Evolutionary conservation across 2,329 filamentous ascomycete genomes (phyloP).

Genomic region (Fusarium musae): DNA sequence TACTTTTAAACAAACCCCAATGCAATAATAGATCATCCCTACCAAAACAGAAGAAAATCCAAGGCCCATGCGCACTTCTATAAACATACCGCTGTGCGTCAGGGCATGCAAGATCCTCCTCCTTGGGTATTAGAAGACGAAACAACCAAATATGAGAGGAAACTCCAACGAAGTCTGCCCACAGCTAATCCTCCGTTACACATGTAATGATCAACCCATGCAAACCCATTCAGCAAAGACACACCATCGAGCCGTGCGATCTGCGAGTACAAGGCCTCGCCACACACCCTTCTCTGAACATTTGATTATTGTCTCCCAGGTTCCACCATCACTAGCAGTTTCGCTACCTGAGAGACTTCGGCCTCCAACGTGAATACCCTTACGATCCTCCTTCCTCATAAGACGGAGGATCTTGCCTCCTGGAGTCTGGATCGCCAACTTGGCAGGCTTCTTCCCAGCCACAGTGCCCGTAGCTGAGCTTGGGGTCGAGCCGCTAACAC

Average conservation of each 20-base stretch:
- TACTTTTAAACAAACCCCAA: constrained; percentile 33
- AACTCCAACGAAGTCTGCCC: constrained; percentile 34
- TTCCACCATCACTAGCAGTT: constrained; percentile 74
- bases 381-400: constrained; percentile 81
- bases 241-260: constrained; percentile 87
- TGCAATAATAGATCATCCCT: constrained; percentile 18
- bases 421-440: constrained; percentile 93
- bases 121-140: constrained; percentile 41
- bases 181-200: neutral
- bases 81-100: constrained; percentile 31
- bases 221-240: constrained; percentile 92
- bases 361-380: constrained; percentile 61
- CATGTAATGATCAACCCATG: constrained; percentile 46
- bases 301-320: constrained; percentile 93
- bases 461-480: constrained; percentile 64
- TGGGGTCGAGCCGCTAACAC: constrained; percentile 66
- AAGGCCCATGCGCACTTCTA: constrained; percentile 32
- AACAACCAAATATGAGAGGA: constrained; percentile 31
- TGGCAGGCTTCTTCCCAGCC: constrained; percentile 84
- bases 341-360: constrained; percentile 60
- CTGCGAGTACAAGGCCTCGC: constrained; percentile 83
- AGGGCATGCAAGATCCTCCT: constrained; percentile 41
- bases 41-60: constrained; percentile 23
- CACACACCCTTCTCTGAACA: constrained; percentile 84
- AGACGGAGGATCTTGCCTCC: constrained; percentile 92